Evolutionary conservation across 768 basidiomycete species (phyloP).

Genomic region (Tremella yokohamensis): DNA sequence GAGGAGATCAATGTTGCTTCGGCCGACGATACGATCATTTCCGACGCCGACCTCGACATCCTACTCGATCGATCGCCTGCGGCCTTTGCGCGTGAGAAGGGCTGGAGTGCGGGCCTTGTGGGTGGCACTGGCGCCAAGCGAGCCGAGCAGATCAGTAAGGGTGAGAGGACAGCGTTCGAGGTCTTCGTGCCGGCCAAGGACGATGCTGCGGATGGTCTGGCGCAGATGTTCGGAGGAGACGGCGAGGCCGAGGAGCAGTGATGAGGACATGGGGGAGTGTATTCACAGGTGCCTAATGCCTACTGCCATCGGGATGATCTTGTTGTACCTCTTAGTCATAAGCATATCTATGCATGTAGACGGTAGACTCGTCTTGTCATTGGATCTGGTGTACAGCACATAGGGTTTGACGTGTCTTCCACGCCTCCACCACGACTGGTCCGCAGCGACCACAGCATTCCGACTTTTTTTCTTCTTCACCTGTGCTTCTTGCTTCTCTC

Average conservation of each 20-base stretch:
- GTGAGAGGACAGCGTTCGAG: slow-evolving; percentile 47
- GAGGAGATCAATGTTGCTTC: slow-evolving; percentile 86
- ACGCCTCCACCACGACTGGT: too few relatives aligned
- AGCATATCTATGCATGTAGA: neutral
- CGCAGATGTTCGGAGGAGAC: slow-evolving; percentile 43
- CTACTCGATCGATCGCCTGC: slow-evolving; percentile 65
- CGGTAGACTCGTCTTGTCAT: neutral
- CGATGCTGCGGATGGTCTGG: slow-evolving; percentile 43
- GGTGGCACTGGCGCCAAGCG: slow-evolving; percentile 23
- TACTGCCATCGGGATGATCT: neutral
- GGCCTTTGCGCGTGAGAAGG: slow-evolving; percentile 46
- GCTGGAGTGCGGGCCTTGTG: slow-evolving; percentile 48
- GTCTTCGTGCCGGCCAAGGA: slow-evolving; percentile 45
- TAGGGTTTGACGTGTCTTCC: too few relatives aligned
- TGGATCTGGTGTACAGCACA: too few relatives aligned
- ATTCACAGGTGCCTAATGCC: neutral
- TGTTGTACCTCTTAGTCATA: neutral
- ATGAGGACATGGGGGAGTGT: neutral
- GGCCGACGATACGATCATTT: slow-evolving; percentile 67
- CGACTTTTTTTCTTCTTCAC: neutral
- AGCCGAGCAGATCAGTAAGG: slow-evolving; percentile 38
- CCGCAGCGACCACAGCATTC: neutral
- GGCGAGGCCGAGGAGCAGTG: slow-evolving; percentile 37
- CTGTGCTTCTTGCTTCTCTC: slow-evolving; percentile 2
- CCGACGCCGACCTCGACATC: slow-evolving; percentile 71